Base-by-base conservation (phyloP, 164 flowering plant genomes). In the Tinospora cordifolia region DNA sequence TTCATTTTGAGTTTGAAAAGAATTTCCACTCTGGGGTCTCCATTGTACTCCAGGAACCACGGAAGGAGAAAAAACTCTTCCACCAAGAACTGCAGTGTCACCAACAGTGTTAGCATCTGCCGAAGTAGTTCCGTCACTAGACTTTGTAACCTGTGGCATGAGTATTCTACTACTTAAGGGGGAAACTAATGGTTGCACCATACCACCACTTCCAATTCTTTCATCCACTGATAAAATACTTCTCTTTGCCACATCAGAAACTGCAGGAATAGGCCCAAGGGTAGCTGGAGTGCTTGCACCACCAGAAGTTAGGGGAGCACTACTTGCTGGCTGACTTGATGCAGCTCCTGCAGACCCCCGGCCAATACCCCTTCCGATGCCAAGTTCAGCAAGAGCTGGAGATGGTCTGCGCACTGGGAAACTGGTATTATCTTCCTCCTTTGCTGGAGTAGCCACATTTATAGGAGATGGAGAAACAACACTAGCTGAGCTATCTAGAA, bases 1-100 rank as follows among this genome's bases (percentile, higher is more conserved):
- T 78, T 94, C 98, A 84, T 72, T 87, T 77, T 84, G 91, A 74
- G 81, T 91, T 66, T 82, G 94, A 63, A 94, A 94, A 66, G 98
- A 78, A 80, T 78, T 83, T 69, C 92, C 97, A 82, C 72, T 68
- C 39, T 67, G 77, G 68, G 98, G 93, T 73, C 98, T 88, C 99
- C 99, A 94, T 64, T 90, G 97, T 70, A 84, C 82, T 54, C 92
- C 86, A 75, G 93, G 71, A 79, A 82, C 91, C 26, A 81, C 75
- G 74, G 92, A 76, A 69, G 98, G 86, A 34, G 89, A 80, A 69
- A 91, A 90, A 67, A 81, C 89, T 81, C 88, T 84, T 58, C 90
- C 84, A 66, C 84, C 79, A 44, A 85, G 65, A 67, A 76, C 77
- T 67, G 88, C 76, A 76, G 81, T 68, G 36, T 92, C 98, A 75